Evolutionary conservation across 768 basidiomycete genomes (phyloP), one percentile per base, ranked within the genome.

Genomic region (Hydnomerulius pinastri): DNA sequence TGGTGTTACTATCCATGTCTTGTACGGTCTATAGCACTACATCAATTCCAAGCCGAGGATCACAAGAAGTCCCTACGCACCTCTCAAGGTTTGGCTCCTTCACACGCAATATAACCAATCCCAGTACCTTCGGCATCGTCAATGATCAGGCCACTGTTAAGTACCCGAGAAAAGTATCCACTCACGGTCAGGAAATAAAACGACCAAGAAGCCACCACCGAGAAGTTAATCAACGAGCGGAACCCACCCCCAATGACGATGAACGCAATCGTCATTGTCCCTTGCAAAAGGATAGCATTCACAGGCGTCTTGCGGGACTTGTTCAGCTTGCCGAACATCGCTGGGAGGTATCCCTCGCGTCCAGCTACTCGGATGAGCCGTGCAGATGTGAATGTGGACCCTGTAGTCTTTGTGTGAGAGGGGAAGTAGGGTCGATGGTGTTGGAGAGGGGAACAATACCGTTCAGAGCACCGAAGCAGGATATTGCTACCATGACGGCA

Each of bases 381-480:
- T n/a, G 92, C 81, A 38, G 84, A 77, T 21, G 92, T 89, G 62
- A 85, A 87, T 50, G 85, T 83, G 1, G 82, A 77, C 8, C 84
- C 86, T 89, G 54, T 46, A 51, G 42, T 23, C 23, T 33, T 47
- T 53, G 50, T 52, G 46, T 48, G 28, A 35, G 60, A 17, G 38
- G 15, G n/a, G 6, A 15, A 46, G n/a, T 27, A 9, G 2, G 35
- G 47, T 6, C 24, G 7, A 15, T 30, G 30, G 12, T 50, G 37
- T 38, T 37, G 15, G 28, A 32, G 9, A 50, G 5, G 25, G 20
- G 24, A 48, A 61, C 63, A 55, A 36, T 59, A 83, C 93, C 90
- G 65, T 97, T 96, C 45, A 99, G 70, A 1, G 97, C 93, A 15
- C 96, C 96, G 57, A 99, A 92, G 66, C 93, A 97, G 3, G 94